These are phyloP conservation scores for Paraphaeosphaeria sporulosa DNA, from an alignment of 2,329 filamentous ascomycete species.

Conservation along the genomic window DNA sequence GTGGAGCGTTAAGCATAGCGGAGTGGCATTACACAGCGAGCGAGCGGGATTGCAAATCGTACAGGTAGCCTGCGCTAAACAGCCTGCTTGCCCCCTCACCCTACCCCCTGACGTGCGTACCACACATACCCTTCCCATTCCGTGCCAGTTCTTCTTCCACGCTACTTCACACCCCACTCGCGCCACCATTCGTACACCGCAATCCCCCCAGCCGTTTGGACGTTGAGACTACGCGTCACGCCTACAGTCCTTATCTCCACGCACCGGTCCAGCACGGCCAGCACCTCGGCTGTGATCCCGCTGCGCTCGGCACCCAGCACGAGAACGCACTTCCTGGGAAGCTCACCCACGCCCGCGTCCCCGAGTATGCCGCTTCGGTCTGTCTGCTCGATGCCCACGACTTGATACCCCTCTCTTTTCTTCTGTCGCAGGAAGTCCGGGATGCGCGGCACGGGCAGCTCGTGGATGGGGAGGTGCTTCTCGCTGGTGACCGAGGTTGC, in stretches of 20 bases:
- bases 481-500: slow-evolving; percentile 59
- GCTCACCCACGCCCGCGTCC: background rate
- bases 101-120: too few species aligned
- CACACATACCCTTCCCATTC: too few species aligned
- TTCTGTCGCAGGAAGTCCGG: slow-evolving; percentile 50
- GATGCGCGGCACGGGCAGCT: slow-evolving; percentile 41
- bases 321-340: slow-evolving; percentile 52
- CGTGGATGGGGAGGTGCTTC: slow-evolving; percentile 56
- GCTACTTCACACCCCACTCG: slow-evolving; percentile 47
- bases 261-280: slow-evolving; percentile 59
- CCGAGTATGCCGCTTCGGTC: slow-evolving; percentile 58
- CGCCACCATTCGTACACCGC: slow-evolving; percentile 61
- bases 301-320: slow-evolving; percentile 61
- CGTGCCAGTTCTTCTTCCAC: too few species aligned
- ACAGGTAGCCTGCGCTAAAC: too few species aligned
- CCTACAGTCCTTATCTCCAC: slow-evolving; percentile 62
- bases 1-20: too few species aligned
- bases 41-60: too few species aligned
- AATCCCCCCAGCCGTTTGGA: slow-evolving; percentile 62
- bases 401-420: slow-evolving; percentile 57
- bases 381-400: slow-evolving; percentile 64
- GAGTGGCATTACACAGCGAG: too few species aligned
- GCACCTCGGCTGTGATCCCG: slow-evolving; percentile 57
- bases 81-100: too few species aligned
- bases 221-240: slow-evolving; percentile 62